Evolutionary conservation across 192 early-diverging fungal species (phyloP), one percentile per base, ranked within the genome.

Genomic region (Radiomyces spectabilis): DNA sequence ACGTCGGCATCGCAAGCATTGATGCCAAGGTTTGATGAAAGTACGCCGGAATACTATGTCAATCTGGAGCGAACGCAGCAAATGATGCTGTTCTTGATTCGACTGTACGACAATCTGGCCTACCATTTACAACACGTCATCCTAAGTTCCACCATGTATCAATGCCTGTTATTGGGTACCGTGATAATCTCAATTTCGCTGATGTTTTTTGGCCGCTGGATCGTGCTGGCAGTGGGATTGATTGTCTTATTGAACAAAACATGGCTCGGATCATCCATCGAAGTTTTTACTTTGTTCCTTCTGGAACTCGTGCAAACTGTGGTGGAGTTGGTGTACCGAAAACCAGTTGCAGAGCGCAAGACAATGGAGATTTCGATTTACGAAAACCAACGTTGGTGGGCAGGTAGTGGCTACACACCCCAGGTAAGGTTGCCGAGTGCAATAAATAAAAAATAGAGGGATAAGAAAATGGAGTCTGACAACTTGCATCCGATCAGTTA

Each of bases 21-120:
- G 2, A 61, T 61, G 29, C 47, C 57, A 0, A 38, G 41, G 13
- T 42, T 38, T 25, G 61, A 63, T 26, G 61, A 63, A 29, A 56
- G 63, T 5, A 77, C 72, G 2, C 77, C 81, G 18, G 80, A 87
- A 49, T 86, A 85, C 59, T 57, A 77, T 16, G 77, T 70, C 59
- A 87, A 86, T 57, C 53, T 87, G 59, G 82, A 82, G 47, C 83
- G 87, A 57, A 77, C 88, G 29, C 88, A 90, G 51, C 86, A 90
- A 49, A 77, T 83, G 67, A 89, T 89, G 87, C 81, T 80, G 30
- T 71, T 75, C 48, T 45, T 75, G 27, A 65, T 66, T 27, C 70
- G 76, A 16, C 66, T 59, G 18, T 78, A 82, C 35, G 79, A 82
- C 56, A 22, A 59, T 19, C 59, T 72, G 40, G 63, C 71, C 1